A percentile compares a stretch with the other conserved stretches of the same genome.
These are phyloP conservation scores for Pichia manshurica DNA, from an alignment of 805 yeast species.

Conservation along the genomic window DNA sequence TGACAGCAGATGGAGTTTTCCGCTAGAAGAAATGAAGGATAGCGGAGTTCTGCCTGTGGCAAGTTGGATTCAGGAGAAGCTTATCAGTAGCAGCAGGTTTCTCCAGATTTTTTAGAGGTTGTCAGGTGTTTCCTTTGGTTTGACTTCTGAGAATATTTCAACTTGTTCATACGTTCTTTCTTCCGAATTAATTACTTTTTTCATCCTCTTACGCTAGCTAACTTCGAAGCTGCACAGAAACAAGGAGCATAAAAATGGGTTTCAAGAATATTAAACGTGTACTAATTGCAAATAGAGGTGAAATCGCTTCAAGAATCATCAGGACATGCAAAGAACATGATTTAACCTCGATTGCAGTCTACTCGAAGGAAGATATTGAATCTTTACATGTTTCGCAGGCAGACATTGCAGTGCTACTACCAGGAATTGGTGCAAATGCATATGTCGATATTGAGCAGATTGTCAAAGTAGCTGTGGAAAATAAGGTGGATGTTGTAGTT, in stretches of 20 bases:
- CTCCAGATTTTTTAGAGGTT: too few species aligned
- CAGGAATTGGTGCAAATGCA: slow-evolving; percentile 28
- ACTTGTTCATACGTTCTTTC: too few species aligned
- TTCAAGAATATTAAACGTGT: slow-evolving; percentile 17
- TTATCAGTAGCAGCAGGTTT: too few species aligned
- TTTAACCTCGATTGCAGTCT: slow-evolving; percentile 21
- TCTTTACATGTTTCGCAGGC: slow-evolving; percentile 27
- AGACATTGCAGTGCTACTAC: slow-evolving; percentile 20
- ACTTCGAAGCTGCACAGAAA: too few species aligned
- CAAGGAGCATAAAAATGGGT: background rate
- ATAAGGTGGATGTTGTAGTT: slow-evolving; percentile 32
- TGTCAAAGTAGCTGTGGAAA: slow-evolving; percentile 27
- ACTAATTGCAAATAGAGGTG: slow-evolving; percentile 25
- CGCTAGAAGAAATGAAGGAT: too few species aligned
- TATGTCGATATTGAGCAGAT: slow-evolving; percentile 21
- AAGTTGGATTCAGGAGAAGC: too few species aligned
- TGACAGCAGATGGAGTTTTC: too few species aligned
- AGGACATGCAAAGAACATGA: slow-evolving; percentile 18
- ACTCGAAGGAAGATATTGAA: slow-evolving; percentile 25
- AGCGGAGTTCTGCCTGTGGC: too few species aligned
- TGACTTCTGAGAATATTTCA: too few species aligned
- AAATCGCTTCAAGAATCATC: slow-evolving; percentile 25
- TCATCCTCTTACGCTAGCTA: too few species aligned
- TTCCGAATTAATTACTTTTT: too few species aligned
- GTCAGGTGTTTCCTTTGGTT: too few species aligned